Percentiles rank a stretch among this genome's conserved stretches.
Conservation (phyloP, 2,329 filamentous ascomycete species). For the Tolypocladium sp. region DNA sequence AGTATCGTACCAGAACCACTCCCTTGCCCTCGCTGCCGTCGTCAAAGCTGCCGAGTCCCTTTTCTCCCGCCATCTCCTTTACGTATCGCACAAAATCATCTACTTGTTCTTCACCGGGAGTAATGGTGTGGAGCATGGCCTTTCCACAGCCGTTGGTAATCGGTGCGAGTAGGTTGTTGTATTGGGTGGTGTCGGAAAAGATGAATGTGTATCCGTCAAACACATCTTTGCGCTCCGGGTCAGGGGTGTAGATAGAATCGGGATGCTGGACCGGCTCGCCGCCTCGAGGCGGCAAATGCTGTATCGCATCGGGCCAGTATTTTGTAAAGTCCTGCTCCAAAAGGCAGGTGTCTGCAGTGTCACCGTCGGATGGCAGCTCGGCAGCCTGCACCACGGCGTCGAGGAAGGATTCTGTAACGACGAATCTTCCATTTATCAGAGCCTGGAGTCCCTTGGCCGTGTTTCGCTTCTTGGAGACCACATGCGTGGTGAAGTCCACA, state of each 20-base stretch:
- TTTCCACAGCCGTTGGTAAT: constrained; percentile 80
- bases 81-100: constrained; percentile 74
- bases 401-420: constrained; percentile 68
- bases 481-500: constrained; percentile 66
- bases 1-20: constrained; percentile 69
- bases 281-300: constrained; percentile 64
- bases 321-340: constrained; percentile 73
- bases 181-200: constrained; percentile 71
- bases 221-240: constrained; percentile 54
- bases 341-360: constrained; percentile 38
- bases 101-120: constrained; percentile 53
- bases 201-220: constrained; percentile 87
- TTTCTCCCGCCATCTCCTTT: constrained; percentile 64
- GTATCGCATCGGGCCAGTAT: constrained; percentile 66
- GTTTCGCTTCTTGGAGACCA: constrained; percentile 83
- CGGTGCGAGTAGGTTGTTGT: constrained; percentile 62
- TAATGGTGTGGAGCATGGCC: constrained; percentile 56
- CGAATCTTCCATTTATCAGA: constrained; percentile 68
- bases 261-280: constrained; percentile 65
- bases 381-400: constrained; percentile 60
- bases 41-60: constrained; percentile 56
- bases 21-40: constrained; percentile 57
- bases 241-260: constrained; percentile 62
- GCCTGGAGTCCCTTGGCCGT: constrained; percentile 81
- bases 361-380: constrained; percentile 33